phyloP scores from a whole-genome alignment of 164 flowering plant genomes.

The Chimonanthus salicifolius region DNA sequence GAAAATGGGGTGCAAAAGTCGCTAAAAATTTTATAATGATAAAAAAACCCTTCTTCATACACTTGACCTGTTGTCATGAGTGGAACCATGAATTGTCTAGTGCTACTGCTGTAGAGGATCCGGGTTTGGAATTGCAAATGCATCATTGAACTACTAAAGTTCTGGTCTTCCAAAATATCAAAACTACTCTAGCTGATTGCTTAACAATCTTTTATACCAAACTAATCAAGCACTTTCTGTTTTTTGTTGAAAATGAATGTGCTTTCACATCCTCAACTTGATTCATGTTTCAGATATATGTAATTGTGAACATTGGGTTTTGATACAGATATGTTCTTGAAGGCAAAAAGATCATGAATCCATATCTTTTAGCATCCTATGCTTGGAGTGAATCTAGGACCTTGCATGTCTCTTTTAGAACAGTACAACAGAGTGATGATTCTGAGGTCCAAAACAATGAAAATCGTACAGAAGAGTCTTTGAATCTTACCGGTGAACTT shows the following conservation, averaged over 20 bases:
- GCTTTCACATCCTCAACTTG: not conserved
- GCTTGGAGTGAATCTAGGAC: constrained; percentile 49
- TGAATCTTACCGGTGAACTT: constrained; percentile 42
- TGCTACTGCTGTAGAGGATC: no score
- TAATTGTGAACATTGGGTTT: not conserved
- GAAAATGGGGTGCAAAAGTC: no score
- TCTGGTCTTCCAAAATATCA: no score
- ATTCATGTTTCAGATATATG: not conserved
- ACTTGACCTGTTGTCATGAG: no score
- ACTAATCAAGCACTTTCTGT: no score
- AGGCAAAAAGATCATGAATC: constrained; percentile 56
- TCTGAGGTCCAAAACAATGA: not conserved
- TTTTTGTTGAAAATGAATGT: not conserved
- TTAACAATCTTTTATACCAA: not conserved
- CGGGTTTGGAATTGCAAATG: no score
- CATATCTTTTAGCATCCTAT: constrained; percentile 35
- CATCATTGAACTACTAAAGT: no score
- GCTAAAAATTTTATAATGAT: no score
- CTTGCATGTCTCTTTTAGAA: constrained; percentile 33
- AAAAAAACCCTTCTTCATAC: no score
- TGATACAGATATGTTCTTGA: constrained; percentile 44
- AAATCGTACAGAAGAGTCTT: constrained; percentile 3
- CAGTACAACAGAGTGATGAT: constrained; percentile 7
- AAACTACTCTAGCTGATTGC: not conserved
- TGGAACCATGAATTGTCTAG: no score